Base-by-base conservation (phyloP, 345 rosid species). In the Murraya paniculata region DNA sequence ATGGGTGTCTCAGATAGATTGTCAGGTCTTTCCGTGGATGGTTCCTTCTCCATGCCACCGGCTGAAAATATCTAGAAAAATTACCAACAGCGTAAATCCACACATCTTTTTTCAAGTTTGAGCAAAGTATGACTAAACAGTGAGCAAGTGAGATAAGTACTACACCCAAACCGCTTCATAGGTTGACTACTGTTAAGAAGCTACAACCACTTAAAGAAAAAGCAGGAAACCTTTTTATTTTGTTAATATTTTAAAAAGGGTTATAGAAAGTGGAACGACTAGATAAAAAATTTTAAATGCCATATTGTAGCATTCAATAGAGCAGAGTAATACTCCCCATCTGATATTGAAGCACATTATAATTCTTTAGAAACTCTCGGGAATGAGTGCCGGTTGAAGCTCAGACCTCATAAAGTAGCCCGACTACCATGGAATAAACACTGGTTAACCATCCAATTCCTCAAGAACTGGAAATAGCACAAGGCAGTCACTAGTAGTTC, bases 1-100 rank as follows among this genome's bases (percentile, higher is more conserved):
- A 73, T 57, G 56, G 82, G 72, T 80, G 68, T 81, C 74, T 80
- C 85, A n/a, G 73, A 72, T 74, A 41, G 81, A 45, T 31, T 71
- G 24, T 79, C 85, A 8, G 77, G 66, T 30, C 78, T 75, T 56
- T 74, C 81, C 2, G 68, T 55, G 62, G 66, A 61, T 21, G 71
- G 77, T 73, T 87, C 88, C 65, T 55, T 77, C 80, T 69, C 81
- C 80, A 64, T 65, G 60, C 77, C 76, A 53, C 76, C 60, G 11
- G 75, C 18, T 9, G 89, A 80, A 59, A 90, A 73, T 82, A 78
- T 79, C 94, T 92, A 79, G 78, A 71, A 19, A 39, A 78, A 3
- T 11, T 11, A 56, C 53, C 39, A 59, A 36, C 35, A 35, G 68
- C 39, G 69, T 62, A 45, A 6, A 18, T 45, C 8, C 14, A 25